These are phyloP conservation scores for Tetrahymena borealis DNA, from an alignment of 73 alveolate species.

Conservation along the genomic window DNA sequence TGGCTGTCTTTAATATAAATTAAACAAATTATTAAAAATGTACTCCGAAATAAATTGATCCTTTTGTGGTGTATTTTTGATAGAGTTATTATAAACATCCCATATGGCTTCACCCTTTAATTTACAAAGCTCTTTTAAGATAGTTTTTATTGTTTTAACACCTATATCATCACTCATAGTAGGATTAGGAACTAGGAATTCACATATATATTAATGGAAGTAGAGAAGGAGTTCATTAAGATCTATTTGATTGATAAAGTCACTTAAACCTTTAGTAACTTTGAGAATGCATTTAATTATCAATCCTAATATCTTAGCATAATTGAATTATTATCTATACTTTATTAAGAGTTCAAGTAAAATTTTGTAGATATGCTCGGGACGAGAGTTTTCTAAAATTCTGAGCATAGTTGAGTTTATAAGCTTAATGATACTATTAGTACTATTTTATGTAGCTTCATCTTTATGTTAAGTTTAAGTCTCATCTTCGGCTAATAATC, in stretches of 20 bases:
- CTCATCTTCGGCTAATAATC: constrained; percentile 38
- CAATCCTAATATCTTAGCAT: constrained; percentile 26
- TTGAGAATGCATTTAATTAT: constrained; percentile 24
- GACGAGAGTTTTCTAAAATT: constrained; percentile 25
- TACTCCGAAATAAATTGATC: background rate
- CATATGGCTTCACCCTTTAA: constrained; percentile 37
- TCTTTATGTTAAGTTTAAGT: constrained; percentile 5
- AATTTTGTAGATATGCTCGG: constrained; percentile 15
- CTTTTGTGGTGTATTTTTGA: background rate
- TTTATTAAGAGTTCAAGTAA: constrained; percentile 18
- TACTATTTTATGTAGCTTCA: background rate
- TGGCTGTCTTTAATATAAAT: background rate
- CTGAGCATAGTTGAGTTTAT: constrained; percentile 30
- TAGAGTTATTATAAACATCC: constrained; percentile 1
- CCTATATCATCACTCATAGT: constrained; percentile 27
- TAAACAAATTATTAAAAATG: background rate
- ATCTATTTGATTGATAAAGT: constrained; percentile 7
- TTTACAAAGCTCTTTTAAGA: constrained; percentile 21
- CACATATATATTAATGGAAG: constrained; percentile 30
- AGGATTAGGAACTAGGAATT: constrained; percentile 11
- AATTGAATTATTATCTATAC: constrained; percentile 9
- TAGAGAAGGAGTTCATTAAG: constrained; percentile 10
- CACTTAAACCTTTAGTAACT: constrained; percentile 13
- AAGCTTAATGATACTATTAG: constrained; percentile 3
- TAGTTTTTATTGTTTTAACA: constrained; percentile 31